A percentile compares a stretch with the other conserved stretches of the same genome.
Conservation (phyloP, 2,329 filamentous ascomycete species). For the Chaetomium strumarium region DNA sequence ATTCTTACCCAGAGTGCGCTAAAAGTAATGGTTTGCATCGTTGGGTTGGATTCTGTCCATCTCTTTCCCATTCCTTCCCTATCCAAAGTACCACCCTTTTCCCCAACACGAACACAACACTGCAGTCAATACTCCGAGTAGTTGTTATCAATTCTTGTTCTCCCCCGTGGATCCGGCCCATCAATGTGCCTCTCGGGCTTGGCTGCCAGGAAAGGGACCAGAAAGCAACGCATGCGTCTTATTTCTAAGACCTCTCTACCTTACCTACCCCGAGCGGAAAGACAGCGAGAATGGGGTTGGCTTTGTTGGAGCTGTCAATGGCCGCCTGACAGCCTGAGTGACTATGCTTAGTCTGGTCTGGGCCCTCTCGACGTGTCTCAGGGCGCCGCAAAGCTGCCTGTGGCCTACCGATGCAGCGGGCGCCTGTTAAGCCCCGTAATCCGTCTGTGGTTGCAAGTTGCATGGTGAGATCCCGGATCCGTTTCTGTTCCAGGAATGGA, state of each 20-base stretch:
- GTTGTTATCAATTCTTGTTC: background rate
- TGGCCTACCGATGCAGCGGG: no score
- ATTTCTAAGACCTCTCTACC: background rate
- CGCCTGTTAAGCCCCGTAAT: background rate
- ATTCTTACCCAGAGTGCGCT: background rate
- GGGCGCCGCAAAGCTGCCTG: background rate
- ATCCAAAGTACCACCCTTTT: background rate
- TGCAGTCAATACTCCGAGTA: background rate
- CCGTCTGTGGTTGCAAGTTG: no score
- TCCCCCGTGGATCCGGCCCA: background rate
- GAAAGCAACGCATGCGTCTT: slow-evolving; percentile 8
- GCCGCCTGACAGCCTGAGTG: slow-evolving; percentile 9
- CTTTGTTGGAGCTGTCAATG: slow-evolving; percentile 1
- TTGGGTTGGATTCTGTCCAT: background rate
- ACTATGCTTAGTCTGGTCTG: slow-evolving; percentile 12
- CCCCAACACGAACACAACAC: background rate
- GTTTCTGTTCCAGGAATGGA: slow-evolving; percentile 13
- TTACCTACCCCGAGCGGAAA: background rate
- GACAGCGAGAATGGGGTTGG: background rate
- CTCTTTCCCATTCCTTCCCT: background rate
- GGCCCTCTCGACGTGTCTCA: slow-evolving; percentile 4
- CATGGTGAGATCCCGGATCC: slow-evolving; percentile 10
- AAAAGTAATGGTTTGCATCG: background rate
- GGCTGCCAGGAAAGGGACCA: background rate
- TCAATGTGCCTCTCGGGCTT: background rate